phyloP scores from a whole-genome alignment of 2,329 filamentous ascomycete genomes.

The Sporothrix curviconia region DNA sequence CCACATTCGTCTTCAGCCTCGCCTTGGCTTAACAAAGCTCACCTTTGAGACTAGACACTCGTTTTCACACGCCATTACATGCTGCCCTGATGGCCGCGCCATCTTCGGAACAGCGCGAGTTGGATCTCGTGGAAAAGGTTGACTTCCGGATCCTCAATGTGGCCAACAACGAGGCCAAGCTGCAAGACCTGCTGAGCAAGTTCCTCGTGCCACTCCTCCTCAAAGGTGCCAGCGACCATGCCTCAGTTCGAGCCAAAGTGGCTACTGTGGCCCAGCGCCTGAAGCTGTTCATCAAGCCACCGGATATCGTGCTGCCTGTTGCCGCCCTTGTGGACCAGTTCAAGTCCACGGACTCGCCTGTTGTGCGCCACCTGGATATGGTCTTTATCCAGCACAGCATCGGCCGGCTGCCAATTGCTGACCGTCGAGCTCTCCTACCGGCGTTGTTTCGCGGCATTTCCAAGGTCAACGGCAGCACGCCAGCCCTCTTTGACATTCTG shows the following conservation, averaged over 20 bases:
- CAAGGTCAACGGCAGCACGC: conserved; percentile 42
- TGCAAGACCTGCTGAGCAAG: conserved; percentile 68
- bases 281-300: conserved; percentile 45
- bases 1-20: neutral
- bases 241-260: conserved; percentile 70
- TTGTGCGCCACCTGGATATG: conserved; percentile 84
- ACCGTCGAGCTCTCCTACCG: conserved; percentile 68
- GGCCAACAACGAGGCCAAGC: conserved; percentile 75
- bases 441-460: conserved; percentile 61
- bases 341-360: conserved; percentile 64
- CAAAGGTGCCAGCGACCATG: conserved; percentile 76
- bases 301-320: conserved; percentile 69
- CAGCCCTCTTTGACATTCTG: conserved; percentile 75
- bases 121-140: conserved; percentile 76
- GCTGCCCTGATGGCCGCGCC: conserved; percentile 13
- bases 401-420: conserved; percentile 42
- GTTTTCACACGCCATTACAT: neutral
- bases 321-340: conserved; percentile 82
- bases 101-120: conserved; percentile 58
- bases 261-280: conserved; percentile 46
- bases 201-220: conserved; percentile 78
- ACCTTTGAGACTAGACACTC: too few relatives aligned
- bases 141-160: conserved; percentile 74
- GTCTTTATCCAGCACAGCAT: conserved; percentile 81
- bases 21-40: too few relatives aligned